Percentiles rank a stretch among this genome's conserved stretches.
These are phyloP conservation scores for Fusarium tupiense DNA, from an alignment of 2,329 filamentous ascomycete genomes.

Conservation along the genomic window DNA sequence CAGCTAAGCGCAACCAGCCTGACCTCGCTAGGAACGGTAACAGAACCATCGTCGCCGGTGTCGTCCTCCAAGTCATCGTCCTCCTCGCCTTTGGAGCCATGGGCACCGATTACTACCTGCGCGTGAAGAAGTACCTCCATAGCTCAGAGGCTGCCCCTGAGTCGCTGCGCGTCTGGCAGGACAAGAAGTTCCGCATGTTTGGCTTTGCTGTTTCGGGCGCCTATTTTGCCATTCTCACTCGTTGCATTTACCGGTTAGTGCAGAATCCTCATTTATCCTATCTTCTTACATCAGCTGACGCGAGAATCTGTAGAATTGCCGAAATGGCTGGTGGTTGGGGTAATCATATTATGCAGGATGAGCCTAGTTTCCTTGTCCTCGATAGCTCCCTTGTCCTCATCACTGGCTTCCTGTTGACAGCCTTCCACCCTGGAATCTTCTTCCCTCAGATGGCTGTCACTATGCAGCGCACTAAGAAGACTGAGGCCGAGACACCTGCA, in stretches of 20 bases:
- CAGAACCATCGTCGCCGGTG: constrained; percentile 63
- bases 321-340: constrained; percentile 74
- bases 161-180: constrained; percentile 53
- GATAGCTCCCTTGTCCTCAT: constrained; percentile 63
- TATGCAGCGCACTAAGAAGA: constrained; percentile 34
- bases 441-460: constrained; percentile 63
- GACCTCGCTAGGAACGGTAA: constrained; percentile 58
- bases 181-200: constrained; percentile 56
- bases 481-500: constrained; percentile 38
- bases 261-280: background rate
- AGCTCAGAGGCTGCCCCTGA: constrained; percentile 44
- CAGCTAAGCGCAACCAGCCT: constrained; percentile 53
- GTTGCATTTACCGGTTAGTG: constrained; percentile 64
- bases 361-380: constrained; percentile 67
- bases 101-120: constrained; percentile 57
- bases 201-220: constrained; percentile 55
- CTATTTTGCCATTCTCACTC: constrained; percentile 57
- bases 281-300: constrained; percentile 23
- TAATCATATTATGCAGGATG: constrained; percentile 70
- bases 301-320: constrained; percentile 56
- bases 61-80: constrained; percentile 63
- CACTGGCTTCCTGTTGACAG: constrained; percentile 59
- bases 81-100: constrained; percentile 57
- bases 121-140: constrained; percentile 53
- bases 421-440: constrained; percentile 63